Base-by-base conservation (phyloP, 208 protist species). In the Leishmania braziliensis region DNA sequence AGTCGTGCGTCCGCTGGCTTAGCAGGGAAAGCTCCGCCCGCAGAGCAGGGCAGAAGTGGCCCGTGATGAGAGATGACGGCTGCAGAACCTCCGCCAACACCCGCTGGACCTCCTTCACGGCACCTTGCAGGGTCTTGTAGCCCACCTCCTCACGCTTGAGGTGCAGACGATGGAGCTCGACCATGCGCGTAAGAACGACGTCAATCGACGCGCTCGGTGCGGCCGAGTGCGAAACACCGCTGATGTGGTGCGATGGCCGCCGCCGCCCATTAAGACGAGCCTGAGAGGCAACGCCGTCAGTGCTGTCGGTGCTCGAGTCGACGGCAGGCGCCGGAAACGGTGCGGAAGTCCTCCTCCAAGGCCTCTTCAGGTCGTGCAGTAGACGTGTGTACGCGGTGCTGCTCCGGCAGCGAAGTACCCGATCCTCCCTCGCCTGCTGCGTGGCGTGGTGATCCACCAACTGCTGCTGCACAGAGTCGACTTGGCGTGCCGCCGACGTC, bases 21-120 rank as follows among this genome's bases (percentile, higher is more conserved):
- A 86, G 78, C 46, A 58, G 54, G 10, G 77, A 33, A n/a, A 86
- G 56, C 82, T 86, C 78, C 51, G 62, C 48, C 3, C 76, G 77
- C 63, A 86, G 8, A 0, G 71, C 77, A 0, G 77, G 65, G 26
- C 29, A 26, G 12, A 86, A 70, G 5, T 3, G 26, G 9, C 20
- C 16, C 3, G 20, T 53, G 53, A 79, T 51, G 53, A 82, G 39
- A 4, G 50, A 10, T 10, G 74, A 73, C 3, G 78, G 60, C 65
- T 78, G 77, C 68, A 86, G 56, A 63, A 82, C 78, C 66, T 86
- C 82, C 56, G 82, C 82, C 78, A 86, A 16, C 56, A 86, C 78
- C 9, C 82, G 77, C 65, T 77, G 80, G 78, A 80, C 72, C 63
- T 86, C 82, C 82, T 72, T 73, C 74, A 77, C 82, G 56, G 82